A percentile compares a stretch with the other conserved stretches of the same genome.
phyloP scores from a whole-genome alignment of 805 yeast species.

The Aciculoconidium aculeatum region DNA sequence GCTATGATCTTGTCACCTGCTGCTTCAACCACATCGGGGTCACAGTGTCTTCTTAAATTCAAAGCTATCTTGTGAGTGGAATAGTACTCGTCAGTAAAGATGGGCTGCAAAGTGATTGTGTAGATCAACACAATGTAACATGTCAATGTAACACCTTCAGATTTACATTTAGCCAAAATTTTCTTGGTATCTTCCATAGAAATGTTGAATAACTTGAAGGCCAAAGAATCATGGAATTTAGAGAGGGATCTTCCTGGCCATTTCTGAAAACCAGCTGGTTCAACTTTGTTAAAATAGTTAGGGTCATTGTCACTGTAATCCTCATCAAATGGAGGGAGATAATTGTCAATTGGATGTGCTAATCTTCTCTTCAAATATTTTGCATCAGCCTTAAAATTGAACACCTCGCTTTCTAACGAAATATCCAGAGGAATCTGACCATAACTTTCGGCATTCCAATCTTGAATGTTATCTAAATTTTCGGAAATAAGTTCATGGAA shows the following conservation, averaged over 20 bases:
- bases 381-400: slow-evolving; percentile 17
- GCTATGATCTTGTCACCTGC: slow-evolving; percentile 25
- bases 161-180: slow-evolving; percentile 23
- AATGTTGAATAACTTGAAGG: slow-evolving; percentile 24
- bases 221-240: slow-evolving; percentile 12
- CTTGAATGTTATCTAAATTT: slow-evolving; percentile 19
- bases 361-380: slow-evolving; percentile 18
- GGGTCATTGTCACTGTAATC: slow-evolving; percentile 24
- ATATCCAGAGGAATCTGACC: slow-evolving; percentile 1
- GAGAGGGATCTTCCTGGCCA: slow-evolving; percentile 30
- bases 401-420: slow-evolving; percentile 12
- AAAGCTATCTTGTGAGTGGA: slow-evolving; percentile 25
- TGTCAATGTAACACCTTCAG: slow-evolving; percentile 27
- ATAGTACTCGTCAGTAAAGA: slow-evolving; percentile 21
- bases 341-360: slow-evolving; percentile 31
- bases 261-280: slow-evolving; percentile 14
- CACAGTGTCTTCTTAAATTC: slow-evolving; percentile 25
- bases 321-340: slow-evolving; percentile 18
- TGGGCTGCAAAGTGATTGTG: slow-evolving; percentile 23
- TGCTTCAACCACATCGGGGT: slow-evolving; percentile 8
- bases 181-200: slow-evolving; percentile 16
- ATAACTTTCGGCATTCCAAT: slow-evolving; percentile 9
- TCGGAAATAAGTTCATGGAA: slow-evolving; percentile 31
- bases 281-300: slow-evolving; percentile 15
- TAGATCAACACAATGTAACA: slow-evolving; percentile 22